These are phyloP conservation scores for Gelatoporia subvermispora DNA, from an alignment of 768 basidiomycete species.

Conservation along the genomic window DNA sequence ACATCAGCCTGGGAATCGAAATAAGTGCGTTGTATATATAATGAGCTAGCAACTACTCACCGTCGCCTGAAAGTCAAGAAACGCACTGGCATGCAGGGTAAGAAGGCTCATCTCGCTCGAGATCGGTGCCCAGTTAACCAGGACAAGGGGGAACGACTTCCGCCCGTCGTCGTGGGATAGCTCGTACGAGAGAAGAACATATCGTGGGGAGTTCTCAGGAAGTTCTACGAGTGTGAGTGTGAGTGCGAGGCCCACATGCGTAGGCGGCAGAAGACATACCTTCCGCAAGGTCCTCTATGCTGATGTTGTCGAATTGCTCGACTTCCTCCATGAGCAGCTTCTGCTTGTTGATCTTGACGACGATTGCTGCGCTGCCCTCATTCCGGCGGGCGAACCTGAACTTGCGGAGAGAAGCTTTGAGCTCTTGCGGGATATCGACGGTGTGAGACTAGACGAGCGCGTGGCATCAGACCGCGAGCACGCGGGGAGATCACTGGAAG, in stretches of 20 bases:
- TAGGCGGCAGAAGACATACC: constrained; percentile 38
- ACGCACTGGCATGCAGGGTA: constrained; percentile 78
- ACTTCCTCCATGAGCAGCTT: constrained; percentile 79
- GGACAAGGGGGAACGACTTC: constrained; percentile 77
- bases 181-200: constrained; percentile 80
- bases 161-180: constrained; percentile 77
- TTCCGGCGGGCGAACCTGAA: constrained; percentile 70
- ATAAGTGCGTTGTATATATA: neutral
- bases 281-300: constrained; percentile 82
- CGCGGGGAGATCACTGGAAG: neutral
- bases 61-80: constrained; percentile 73
- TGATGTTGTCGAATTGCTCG: constrained; percentile 71
- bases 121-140: constrained; percentile 85
- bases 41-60: constrained; percentile 37
- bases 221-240: constrained; percentile 48
- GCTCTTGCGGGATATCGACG: constrained; percentile 78
- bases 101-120: constrained; percentile 69
- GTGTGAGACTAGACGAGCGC: constrained; percentile 49
- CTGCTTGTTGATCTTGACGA: constrained; percentile 88
- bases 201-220: constrained; percentile 83
- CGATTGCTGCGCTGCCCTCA: constrained; percentile 67
- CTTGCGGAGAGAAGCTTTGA: constrained; percentile 78
- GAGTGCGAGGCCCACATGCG: neutral
- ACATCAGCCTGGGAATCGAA: constrained; percentile 54
- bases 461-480: no score